Conservation (phyloP, 768 basidiomycete genomes). For the Boletus speciosus region DNA sequence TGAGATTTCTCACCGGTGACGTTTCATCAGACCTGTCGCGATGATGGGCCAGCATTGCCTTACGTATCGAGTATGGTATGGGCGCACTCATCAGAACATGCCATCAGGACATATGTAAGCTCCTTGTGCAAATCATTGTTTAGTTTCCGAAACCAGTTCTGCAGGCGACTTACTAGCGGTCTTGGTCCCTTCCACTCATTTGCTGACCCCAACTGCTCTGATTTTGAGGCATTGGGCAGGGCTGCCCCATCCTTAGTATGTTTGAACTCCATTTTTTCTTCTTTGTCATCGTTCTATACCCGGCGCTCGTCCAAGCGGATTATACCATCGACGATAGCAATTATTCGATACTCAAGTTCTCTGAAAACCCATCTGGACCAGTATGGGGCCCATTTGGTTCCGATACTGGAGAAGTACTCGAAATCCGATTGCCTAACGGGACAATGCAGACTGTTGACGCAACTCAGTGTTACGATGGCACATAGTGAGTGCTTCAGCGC, state of each 20-base stretch:
- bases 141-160: neutral
- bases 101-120: neutral
- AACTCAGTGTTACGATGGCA: slow-evolving; percentile 23
- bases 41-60: no score
- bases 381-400: slow-evolving; percentile 27
- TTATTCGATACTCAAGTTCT: slow-evolving; percentile 24
- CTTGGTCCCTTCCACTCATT: slow-evolving; percentile 9
- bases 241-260: slow-evolving; percentile 8
- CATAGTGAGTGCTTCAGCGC: slow-evolving; percentile 20
- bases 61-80: no score
- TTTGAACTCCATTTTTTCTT: neutral
- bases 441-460: slow-evolving; percentile 23
- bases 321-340: slow-evolving; percentile 29
- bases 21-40: slow-evolving; percentile 1
- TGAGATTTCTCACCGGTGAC: neutral
- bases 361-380: slow-evolving; percentile 26
- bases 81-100: no score
- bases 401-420: slow-evolving; percentile 17
- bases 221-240: neutral
- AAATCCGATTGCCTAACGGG: slow-evolving; percentile 24
- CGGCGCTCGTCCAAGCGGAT: slow-evolving; percentile 15
- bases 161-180: neutral
- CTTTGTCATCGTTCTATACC: neutral
- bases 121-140: neutral
- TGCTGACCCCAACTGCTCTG: neutral